A percentile compares a stretch with the other conserved stretches of the same genome.
Conservation (phyloP, 768 basidiomycete genomes). For the Ramaria sp. region DNA sequence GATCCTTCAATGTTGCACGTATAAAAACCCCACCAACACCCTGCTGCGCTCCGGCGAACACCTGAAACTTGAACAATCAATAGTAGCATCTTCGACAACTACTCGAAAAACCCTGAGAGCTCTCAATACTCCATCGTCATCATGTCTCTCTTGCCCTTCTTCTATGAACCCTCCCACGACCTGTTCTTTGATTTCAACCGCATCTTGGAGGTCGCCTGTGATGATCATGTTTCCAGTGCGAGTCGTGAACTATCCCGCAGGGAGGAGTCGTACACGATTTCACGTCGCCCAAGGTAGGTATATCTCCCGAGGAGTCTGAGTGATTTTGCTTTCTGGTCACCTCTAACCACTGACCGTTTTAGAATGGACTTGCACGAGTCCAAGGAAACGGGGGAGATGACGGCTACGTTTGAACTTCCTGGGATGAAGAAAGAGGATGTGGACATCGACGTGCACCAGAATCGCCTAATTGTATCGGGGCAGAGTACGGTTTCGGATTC, state of each 20-base stretch:
- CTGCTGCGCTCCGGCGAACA: no score
- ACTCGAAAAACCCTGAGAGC: no score
- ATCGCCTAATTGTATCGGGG: slow-evolving; percentile 40
- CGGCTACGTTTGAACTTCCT: slow-evolving; percentile 48
- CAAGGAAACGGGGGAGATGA: slow-evolving; percentile 33
- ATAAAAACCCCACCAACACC: no score
- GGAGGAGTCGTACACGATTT: neutral
- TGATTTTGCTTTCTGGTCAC: neutral
- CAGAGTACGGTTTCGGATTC: slow-evolving; percentile 27
- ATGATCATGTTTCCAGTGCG: neutral
- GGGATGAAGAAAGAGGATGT: slow-evolving; percentile 42
- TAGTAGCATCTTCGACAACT: no score
- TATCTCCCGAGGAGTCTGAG: no score
- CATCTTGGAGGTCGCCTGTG: slow-evolving; percentile 5
- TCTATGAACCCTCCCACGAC: slow-evolving; percentile 3
- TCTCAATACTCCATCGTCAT: neutral
- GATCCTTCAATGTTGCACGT: no score
- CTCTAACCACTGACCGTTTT: neutral
- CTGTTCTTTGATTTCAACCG: slow-evolving; percentile 3
- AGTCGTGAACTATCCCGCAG: neutral
- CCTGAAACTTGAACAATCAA: no score
- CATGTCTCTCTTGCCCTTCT: slow-evolving; percentile 2
- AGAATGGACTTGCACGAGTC: slow-evolving; percentile 25
- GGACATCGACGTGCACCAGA: slow-evolving; percentile 39
- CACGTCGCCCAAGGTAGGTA: neutral